Evolutionary conservation across 2,329 filamentous ascomycete genomes (phyloP), one percentile per base, ranked within the genome.

Genomic region (Xylariaceae sp.): DNA sequence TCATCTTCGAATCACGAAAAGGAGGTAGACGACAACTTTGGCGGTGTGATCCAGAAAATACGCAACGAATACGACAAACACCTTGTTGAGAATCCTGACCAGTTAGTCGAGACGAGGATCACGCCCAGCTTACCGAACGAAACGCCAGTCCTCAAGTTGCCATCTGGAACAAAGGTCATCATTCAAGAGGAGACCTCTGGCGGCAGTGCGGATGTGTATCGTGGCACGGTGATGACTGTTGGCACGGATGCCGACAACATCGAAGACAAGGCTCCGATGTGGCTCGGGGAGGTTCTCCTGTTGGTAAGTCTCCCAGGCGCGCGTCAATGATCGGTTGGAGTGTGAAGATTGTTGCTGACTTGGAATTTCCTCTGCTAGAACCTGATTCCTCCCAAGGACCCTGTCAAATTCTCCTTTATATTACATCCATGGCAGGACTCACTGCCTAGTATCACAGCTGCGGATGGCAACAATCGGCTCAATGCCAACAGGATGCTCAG

Each of bases 401-500:
- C 89, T 1, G 78, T 90, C 51, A 98, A 98, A 70, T 82, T 97
- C n/a, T 89, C 87, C 3, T 98, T 98, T 56, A 76, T 95, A 12
- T 71, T 98, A 16, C 79, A 92, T 51, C 89, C 92, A 0, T 88
- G 77, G 66, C 74, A 85, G 53, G 82, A 87, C 50, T 66, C 74
- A 17, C 67, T 97, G 36, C 88, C 88, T 1, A 75, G 74, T 38
- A 83, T 96, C 34, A 77, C 83, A 21, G 76, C 80, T 16, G 64
- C 78, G 3, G 88, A 94, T 56, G 83, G 83, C 36, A 94, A 90
- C 61, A 90, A 89, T 50, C 82, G 92, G 16, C 73, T 98, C 36
- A 98, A 97, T 59, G 92, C 92, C 9, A 98, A 97, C 58, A 79
- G 90, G 39, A 97, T 98, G 92, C 72, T 98, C 35, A 78, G 92